Base-by-base conservation (phyloP, 768 basidiomycete genomes). In the Mrakia blollopis region DNA sequence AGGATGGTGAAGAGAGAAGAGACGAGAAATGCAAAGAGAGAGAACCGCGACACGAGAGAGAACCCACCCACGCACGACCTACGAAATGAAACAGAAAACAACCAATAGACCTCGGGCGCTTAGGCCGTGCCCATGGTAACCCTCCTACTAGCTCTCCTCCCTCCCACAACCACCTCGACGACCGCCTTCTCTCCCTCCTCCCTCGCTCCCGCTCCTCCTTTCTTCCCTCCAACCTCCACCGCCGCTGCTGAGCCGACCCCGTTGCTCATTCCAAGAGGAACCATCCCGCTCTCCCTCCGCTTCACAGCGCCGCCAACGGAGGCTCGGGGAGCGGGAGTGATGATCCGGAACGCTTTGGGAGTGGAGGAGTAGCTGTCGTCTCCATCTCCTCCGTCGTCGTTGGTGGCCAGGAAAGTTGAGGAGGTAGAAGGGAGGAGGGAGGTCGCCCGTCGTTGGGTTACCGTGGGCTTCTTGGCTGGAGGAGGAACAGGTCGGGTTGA, bases 341-440 rank as follows among this genome's bases (percentile, higher is more conserved):
- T 68, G 35, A 68, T 41, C 37, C 65, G 65, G 65, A 68, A 68
- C 21, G 65, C 65, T 68, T 68, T 68, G 65, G 65, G 65, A 14
- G 65, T 68, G 13, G 65, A 16, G 35, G 35, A n/a, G 18, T 7
- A 57, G 57, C 28, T 57, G 37, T 68, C 65, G 35, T 35, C 35
- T 37, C 63, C n/a, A 1, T 67, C 63, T 16, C 23, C 32, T 35
- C 28, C n/a, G n/a, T 63, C 35, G 62, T 67, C 65, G 4, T 44
- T 39, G 65, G 23, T 10, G 18, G 35, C 25, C 39, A 39, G 25
- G 65, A 7, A 50, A 14, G 47, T 21, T 14, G 47, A 18, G 0
- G 35, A 68, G 25, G 25, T 35, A 6, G 18, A 8, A 8, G 25
- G 25, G 35, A 9, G 65, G n/a, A 65, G 63, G 35, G 35, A n/a